Evolutionary conservation across 2,329 filamentous ascomycete genomes (phyloP).

Genomic region (Pseudogymnoascus sp.): DNA sequence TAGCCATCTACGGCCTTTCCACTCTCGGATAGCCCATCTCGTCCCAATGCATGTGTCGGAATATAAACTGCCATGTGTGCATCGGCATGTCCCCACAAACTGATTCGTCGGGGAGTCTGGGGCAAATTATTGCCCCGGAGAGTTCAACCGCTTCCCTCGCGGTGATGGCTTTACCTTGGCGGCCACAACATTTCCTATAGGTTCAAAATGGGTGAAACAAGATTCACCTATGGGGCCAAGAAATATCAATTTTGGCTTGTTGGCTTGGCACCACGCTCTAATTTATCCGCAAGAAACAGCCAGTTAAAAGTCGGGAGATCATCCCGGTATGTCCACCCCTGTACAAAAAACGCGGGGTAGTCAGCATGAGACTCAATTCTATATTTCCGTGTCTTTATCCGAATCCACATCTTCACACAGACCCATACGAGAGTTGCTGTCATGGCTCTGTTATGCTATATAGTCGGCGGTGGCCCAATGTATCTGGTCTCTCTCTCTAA

Average conservation of each 20-base stretch:
- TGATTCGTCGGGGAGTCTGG: not conserved
- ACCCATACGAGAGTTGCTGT: not conserved
- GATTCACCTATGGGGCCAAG: constrained; percentile 1
- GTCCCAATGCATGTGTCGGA: not conserved
- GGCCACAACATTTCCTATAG: not conserved
- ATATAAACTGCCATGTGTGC: constrained; percentile 6
- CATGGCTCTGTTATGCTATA: constrained; percentile 4
- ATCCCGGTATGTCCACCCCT: not conserved
- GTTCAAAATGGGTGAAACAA: not conserved
- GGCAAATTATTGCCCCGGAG: not conserved
- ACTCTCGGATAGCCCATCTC: not conserved
- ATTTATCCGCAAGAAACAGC: constrained; percentile 3
- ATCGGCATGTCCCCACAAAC: not conserved
- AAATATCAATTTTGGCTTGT: not conserved
- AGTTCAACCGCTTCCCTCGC: not conserved
- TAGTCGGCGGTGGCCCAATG: not conserved
- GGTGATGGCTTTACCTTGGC: not conserved
- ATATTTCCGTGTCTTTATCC: constrained; percentile 5
- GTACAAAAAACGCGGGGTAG: constrained; percentile 5
- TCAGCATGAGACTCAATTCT: constrained; percentile 1
- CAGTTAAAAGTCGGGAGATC: constrained; percentile 4
- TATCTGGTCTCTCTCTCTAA: not conserved
- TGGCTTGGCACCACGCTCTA: not conserved
- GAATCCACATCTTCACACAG: not conserved
- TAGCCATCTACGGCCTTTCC: not conserved